Base-by-base conservation (phyloP, 805 yeast species). In the Groenewaldozyma salmanticensis region DNA sequence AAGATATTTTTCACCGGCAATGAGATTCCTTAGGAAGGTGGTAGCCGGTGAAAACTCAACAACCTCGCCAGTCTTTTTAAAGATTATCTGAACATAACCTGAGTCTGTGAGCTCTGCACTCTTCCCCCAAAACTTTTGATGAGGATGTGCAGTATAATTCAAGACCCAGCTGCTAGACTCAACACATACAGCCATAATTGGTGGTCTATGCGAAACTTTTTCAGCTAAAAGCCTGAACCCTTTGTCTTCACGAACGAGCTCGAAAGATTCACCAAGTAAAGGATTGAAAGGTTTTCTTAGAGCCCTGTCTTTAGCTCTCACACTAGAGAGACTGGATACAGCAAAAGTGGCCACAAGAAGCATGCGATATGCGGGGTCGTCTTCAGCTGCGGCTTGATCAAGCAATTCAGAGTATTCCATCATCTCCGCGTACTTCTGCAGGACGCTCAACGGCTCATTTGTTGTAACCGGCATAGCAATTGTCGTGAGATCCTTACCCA, bases 101-200 rank as follows among this genome's bases (percentile, higher is more conserved):
- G 72, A 75, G 49, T 85, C 84, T 36, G 74, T 72, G 43, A 92
- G 65, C 58, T 92, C 97, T 5, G 84, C 77, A 21, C 88, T 79
- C 62, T 90, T 92, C 38, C 97, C 96, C 94, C 96, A 90, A 53
- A 85, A 84, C 58, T 87, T 86, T 53, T 88, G 96, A 38, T 73
- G 75, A 2, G 70, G 70, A 27, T 64, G 49, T n/a, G 71, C 59
- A 3, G 64, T 56, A 49, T 58, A 64, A 18, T 56, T 56, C 16
- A 55, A 44, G 1, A 63, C 52, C 97, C 97, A 92, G 19, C 71
- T 62, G 11, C 38, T 39, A 19, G 83, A 70, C 43, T 90, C 96
- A 4, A 77, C 83, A 57, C 75, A 79, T 18, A 80, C 67, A 1
- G 96, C 96, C 65, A 87, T 77, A 2, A 88, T 75, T 13, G 80